These are phyloP conservation scores for Filosporella fistucella DNA, from an alignment of 495 filamentous ascomycete genomes.

Conservation along the genomic window DNA sequence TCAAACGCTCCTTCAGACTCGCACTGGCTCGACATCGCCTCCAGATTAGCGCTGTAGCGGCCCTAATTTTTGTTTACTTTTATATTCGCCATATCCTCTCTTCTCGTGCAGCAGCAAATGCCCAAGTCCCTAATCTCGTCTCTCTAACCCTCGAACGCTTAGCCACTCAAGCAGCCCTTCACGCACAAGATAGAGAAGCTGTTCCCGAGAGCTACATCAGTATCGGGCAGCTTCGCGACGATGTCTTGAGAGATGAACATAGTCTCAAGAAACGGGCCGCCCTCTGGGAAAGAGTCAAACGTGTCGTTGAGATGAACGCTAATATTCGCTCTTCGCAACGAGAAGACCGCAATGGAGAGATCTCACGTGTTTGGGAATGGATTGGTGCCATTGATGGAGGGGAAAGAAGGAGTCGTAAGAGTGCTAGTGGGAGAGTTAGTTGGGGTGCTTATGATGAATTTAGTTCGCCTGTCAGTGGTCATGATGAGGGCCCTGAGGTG, in stretches of 20 bases:
- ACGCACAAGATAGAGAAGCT: constrained; percentile 59
- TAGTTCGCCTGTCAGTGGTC: constrained; percentile 23
- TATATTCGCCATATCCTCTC: constrained; percentile 55
- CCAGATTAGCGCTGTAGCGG: constrained; percentile 68
- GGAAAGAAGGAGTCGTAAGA: constrained; percentile 37
- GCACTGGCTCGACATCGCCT: constrained; percentile 94
- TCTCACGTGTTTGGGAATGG: constrained; percentile 93
- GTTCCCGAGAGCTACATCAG: constrained; percentile 68
- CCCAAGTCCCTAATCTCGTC: constrained; percentile 73
- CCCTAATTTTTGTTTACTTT: constrained; percentile 54
- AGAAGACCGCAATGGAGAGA: constrained; percentile 78
- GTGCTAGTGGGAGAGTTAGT: constrained; percentile 47
- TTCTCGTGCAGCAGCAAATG: constrained; percentile 55
- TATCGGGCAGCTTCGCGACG: constrained; percentile 85
- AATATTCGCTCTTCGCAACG: constrained; percentile 85
- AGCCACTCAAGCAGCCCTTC: constrained; percentile 71
- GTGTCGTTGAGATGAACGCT: constrained; percentile 85
- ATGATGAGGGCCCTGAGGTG: constrained; percentile 22
- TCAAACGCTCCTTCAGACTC: constrained; percentile 85
- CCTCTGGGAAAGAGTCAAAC: constrained; percentile 76
- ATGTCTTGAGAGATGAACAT: constrained; percentile 81
- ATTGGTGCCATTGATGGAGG: constrained; percentile 57
- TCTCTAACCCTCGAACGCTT: constrained; percentile 77
- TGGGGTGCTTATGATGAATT: constrained; percentile 33
- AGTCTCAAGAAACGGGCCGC: constrained; percentile 64